Base-by-base conservation (phyloP, 1,139 yeast species). In the Taphrina pruni region DNA sequence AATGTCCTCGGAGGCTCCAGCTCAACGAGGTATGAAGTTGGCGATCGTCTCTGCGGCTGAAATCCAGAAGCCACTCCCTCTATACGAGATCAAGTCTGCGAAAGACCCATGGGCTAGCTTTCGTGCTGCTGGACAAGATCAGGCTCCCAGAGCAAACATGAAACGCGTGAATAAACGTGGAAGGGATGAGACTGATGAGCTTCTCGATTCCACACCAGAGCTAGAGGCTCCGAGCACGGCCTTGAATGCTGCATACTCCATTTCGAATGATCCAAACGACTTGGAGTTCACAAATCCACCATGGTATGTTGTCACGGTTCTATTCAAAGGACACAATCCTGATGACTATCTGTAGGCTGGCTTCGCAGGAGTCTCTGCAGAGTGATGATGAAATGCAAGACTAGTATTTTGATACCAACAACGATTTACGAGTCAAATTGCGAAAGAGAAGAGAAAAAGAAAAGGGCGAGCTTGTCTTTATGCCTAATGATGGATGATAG, bases 251-350 rank as follows among this genome's bases (percentile, higher is more conserved):
- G 21, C 50, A 1, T 32, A 12, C 36, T n/a, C 50, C 17, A 12
- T 41, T 39, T 41, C 60, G 1, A 32, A 45, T 12, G 62, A 58
- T 26, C 62, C 62, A 17, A 58, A 58, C 43, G 62, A 58, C 35
- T n/a, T 58, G 43, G 62, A 58, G n/a, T 58, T 58, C 36, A 58
- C 62, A 7, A 58, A 58, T 45, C 62, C 62, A 12, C 62, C 62
- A 12, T 58, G 62, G 62, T 58, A 14, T 45, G 62, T 26, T 26
- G 32, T 26, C 32, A 26, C 32, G 2, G 32, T 26, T 2, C 32
- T 4, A 4, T 26, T 26, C 32, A 26, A 26, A 2, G 32, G 32
- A 26, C 32, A 26, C 32, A 26, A 26, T 26, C 32, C 32, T 26
- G 32, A 26, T 26, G 2, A 26, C 32, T 26, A 26, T 26, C 32